phyloP scores from a whole-genome alignment of 331 rosid species.

The Stylosanthes scabra region DNA sequence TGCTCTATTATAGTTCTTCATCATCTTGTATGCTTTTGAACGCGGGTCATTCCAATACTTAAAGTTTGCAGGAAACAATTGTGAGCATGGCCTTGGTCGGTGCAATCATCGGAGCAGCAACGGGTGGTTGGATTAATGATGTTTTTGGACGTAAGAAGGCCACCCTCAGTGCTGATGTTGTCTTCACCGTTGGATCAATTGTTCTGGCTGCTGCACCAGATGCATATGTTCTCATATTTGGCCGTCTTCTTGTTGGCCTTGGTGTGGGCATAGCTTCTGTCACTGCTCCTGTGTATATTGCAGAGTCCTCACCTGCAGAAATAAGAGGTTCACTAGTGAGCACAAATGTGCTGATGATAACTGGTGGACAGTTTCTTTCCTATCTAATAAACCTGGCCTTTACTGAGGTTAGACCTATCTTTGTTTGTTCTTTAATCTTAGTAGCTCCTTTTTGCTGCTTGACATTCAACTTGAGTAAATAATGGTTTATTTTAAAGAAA shows the following conservation, averaged over 20 bases:
- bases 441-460: background rate
- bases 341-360: slow-evolving; percentile 47
- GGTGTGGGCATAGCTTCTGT: slow-evolving; percentile 51
- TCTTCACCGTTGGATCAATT: slow-evolving; percentile 41
- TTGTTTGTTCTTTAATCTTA: slow-evolving; percentile 13
- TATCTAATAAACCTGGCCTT: slow-evolving; percentile 48
- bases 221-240: slow-evolving; percentile 42
- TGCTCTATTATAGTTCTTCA: slow-evolving; percentile 9
- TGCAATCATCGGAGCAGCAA: slow-evolving; percentile 48
- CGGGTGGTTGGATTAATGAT: slow-evolving; percentile 50
- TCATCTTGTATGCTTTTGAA: background rate
- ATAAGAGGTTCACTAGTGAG: slow-evolving; percentile 48
- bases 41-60: slow-evolving; percentile 19
- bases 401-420: slow-evolving; percentile 39
- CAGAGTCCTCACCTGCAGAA: slow-evolving; percentile 50
- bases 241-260: slow-evolving; percentile 52
- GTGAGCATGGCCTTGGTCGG: slow-evolving; percentile 56
- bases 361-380: slow-evolving; percentile 52
- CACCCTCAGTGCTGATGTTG: slow-evolving; percentile 45
- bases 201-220: slow-evolving; percentile 43
- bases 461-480: slow-evolving; percentile 4
- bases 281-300: slow-evolving; percentile 52
- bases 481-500: slow-evolving; percentile 4
- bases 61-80: slow-evolving; percentile 45
- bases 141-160: slow-evolving; percentile 48